Percentiles rank a stretch among this genome's conserved stretches.
These are phyloP conservation scores for Astrothelium subdiscretum DNA, from an alignment of 495 filamentous ascomycete species.

Conservation along the genomic window DNA sequence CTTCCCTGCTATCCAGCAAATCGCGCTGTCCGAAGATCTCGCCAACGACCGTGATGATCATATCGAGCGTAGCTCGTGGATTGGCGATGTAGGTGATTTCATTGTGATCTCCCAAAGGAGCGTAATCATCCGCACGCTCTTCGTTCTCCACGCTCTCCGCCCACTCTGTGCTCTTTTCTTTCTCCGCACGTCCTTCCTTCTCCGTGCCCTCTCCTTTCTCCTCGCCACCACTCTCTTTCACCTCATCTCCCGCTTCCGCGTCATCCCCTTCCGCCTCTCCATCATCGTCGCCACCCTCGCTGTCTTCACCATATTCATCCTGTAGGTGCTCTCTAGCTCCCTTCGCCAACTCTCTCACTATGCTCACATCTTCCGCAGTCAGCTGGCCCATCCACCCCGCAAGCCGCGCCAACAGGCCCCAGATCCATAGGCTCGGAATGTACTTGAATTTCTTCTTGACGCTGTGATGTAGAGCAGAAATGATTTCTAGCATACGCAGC, in stretches of 20 bases:
- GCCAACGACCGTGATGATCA: conserved; percentile 82
- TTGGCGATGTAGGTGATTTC: conserved; percentile 13
- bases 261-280: conserved; percentile 14
- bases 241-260: no score
- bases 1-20: conserved; percentile 57
- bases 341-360: conserved; percentile 48
- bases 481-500: conserved; percentile 40
- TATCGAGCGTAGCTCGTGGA: conserved; percentile 59
- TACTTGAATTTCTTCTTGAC: no score
- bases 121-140: neutral
- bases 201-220: conserved; percentile 2
- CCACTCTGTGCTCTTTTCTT: conserved; percentile 1
- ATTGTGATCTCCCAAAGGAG: neutral
- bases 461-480: conserved; percentile 28
- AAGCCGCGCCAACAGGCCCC: conserved; percentile 48
- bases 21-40: conserved; percentile 88
- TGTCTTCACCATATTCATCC: conserved; percentile 11
- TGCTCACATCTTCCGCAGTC: conserved; percentile 43
- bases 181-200: conserved; percentile 1
- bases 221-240: conserved; percentile 12
- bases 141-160: neutral
- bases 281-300: conserved; percentile 13
- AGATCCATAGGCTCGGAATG: conserved; percentile 49
- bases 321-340: conserved; percentile 38
- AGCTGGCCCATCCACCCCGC: conserved; percentile 43